A percentile compares a stretch with the other conserved stretches of the same genome.
phyloP scores from a whole-genome alignment of 2,329 filamentous ascomycete genomes.

The Penicillium verrucosum region DNA sequence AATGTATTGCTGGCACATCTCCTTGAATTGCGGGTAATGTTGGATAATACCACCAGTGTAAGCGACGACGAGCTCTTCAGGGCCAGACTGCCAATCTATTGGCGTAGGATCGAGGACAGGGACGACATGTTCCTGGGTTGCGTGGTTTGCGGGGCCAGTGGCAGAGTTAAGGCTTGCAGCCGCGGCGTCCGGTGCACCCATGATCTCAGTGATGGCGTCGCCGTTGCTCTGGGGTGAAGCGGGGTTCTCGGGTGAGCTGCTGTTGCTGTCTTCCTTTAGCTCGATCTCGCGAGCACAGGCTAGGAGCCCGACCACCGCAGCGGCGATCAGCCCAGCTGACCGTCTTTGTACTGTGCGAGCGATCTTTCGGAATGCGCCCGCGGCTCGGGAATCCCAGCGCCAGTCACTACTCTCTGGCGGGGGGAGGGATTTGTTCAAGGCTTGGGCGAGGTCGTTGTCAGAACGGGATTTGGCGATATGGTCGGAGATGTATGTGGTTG shows the following conservation, averaged over 20 bases:
- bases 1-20: conserved; percentile 67
- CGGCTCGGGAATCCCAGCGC: conserved; percentile 61
- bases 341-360: conserved; percentile 68
- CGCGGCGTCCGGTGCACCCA: conserved; percentile 6
- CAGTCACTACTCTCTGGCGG: conserved; percentile 49
- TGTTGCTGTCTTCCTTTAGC: conserved; percentile 39
- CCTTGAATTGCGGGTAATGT: conserved; percentile 71
- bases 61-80: conserved; percentile 67
- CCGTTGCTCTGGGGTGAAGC: conserved; percentile 30
- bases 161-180: conserved; percentile 2
- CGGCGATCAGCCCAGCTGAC: conserved; percentile 71
- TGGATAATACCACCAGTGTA: conserved; percentile 78
- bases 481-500: conserved; percentile 70
- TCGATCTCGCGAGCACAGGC: conserved; percentile 66
- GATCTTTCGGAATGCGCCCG: conserved; percentile 61
- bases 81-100: conserved; percentile 42
- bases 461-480: conserved; percentile 56
- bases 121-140: conserved; percentile 33
- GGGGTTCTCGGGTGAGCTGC: conserved; percentile 33
- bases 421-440: conserved; percentile 54
- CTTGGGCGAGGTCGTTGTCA: conserved; percentile 48
- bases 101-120: conserved; percentile 36
- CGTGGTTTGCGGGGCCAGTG: conserved; percentile 4
- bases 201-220: conserved; percentile 16
- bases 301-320: conserved; percentile 67